Percentiles rank a stretch among this genome's conserved stretches.
Evolutionary conservation across 2,329 filamentous ascomycete species (phyloP).

Genomic region (Aspergillus hortae): DNA sequence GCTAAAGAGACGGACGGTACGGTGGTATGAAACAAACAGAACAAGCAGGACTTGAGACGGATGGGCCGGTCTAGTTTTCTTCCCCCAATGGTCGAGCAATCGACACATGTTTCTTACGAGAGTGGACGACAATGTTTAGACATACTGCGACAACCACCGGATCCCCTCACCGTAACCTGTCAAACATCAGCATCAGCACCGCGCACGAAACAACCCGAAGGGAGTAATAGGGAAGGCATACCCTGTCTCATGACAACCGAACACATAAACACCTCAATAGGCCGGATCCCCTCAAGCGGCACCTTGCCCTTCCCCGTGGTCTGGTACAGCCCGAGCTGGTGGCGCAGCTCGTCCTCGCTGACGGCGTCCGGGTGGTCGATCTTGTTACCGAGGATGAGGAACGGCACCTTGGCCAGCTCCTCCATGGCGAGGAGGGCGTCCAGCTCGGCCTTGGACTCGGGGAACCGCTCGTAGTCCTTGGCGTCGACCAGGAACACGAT

Average conservation of each 20-base stretch:
- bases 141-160: conserved; percentile 89
- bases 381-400: conserved; percentile 97
- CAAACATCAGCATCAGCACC: too few species aligned
- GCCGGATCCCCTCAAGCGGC: conserved; percentile 83
- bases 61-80: too few species aligned
- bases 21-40: background rate
- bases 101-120: background rate
- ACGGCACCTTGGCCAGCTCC: conserved; percentile 91
- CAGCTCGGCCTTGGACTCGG: conserved; percentile 93
- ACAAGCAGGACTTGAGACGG: background rate
- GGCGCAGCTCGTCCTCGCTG: conserved; percentile 90
- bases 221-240: too few species aligned
- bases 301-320: conserved; percentile 96
- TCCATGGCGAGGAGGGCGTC: conserved; percentile 96
- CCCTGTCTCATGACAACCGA: conserved; percentile 97
- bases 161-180: conserved; percentile 79
- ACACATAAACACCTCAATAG: conserved; percentile 99
- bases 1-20: too few species aligned
- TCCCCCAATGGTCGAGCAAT: too few species aligned
- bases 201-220: background rate
- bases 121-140: conserved; percentile 52
- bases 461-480: conserved; percentile 92
- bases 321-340: conserved; percentile 90
- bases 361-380: conserved; percentile 97
- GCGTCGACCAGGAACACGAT: conserved; percentile 98